Percentiles rank a stretch among this genome's conserved stretches.
Conservation (phyloP, 106 monocot genomes). For the Dactylorhiza incarnata region DNA sequence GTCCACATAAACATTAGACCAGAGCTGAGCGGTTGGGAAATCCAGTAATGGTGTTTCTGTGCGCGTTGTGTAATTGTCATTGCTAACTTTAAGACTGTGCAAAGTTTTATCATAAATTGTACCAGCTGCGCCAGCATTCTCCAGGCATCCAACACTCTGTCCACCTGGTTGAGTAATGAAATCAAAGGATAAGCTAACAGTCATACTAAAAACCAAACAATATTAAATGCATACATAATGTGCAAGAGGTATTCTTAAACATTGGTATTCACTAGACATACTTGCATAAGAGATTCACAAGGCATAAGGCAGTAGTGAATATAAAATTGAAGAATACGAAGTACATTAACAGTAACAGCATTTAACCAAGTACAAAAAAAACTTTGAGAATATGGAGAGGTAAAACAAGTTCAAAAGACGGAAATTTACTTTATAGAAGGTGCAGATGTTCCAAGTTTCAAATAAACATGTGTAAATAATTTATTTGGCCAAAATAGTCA, state of each 20-base stretch:
- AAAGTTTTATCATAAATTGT: constrained; percentile 71
- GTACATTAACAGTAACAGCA: not conserved
- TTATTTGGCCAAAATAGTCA: not conserved
- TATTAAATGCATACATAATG: not conserved
- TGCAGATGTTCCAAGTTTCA: not conserved
- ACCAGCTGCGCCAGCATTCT: constrained; percentile 88
- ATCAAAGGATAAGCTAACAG: not conserved
- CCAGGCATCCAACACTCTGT: constrained; percentile 71
- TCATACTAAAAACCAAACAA: not conserved
- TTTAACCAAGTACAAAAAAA: not conserved
- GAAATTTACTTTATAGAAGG: not conserved
- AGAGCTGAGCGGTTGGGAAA: constrained; percentile 62
- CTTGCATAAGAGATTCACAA: not conserved
- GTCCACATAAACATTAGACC: constrained; percentile 92
- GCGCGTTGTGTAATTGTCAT: constrained; percentile 68
- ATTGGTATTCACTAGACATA: not conserved
- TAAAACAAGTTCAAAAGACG: not conserved
- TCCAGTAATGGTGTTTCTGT: constrained; percentile 93
- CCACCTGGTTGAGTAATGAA: constrained; percentile 48
- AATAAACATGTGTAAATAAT: not conserved
- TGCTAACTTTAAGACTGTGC: constrained; percentile 78
- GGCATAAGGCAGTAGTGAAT: not conserved
- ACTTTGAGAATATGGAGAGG: not conserved
- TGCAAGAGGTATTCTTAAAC: not conserved
- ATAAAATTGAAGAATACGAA: not conserved